A percentile compares a stretch with the other conserved stretches of the same genome.
Conservation (phyloP, 1,284 basidiomycete species). For the Thecaphora frezii region DNA sequence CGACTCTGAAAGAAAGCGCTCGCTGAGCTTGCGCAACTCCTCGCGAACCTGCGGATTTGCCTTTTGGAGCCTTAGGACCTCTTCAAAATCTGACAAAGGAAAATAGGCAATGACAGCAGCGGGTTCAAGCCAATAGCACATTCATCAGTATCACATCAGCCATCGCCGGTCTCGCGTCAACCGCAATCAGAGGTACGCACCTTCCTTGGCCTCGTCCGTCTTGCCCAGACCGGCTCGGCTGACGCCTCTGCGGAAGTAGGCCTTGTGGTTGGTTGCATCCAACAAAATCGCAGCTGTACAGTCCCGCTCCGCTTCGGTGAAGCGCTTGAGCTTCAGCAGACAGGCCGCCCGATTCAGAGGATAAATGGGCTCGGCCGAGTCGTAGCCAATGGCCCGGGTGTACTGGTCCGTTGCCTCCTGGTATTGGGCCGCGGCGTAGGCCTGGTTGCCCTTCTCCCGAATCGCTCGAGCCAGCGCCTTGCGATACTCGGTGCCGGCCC, state of each 20-base stretch:
- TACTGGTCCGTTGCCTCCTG: constrained; percentile 18
- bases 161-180: constrained; percentile 1
- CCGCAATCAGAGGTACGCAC: background rate
- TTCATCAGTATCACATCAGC: too few species aligned
- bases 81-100: constrained; percentile 10
- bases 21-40: constrained; percentile 12
- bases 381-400: constrained; percentile 27
- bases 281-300: constrained; percentile 18
- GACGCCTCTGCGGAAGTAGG: constrained; percentile 23
- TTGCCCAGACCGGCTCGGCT: constrained; percentile 11
- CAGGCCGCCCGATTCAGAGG: constrained; percentile 32
- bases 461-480: constrained; percentile 11
- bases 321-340: constrained; percentile 17
- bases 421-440: constrained; percentile 4
- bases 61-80: constrained; percentile 11
- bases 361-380: constrained; percentile 20
- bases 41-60: constrained; percentile 6
- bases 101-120: too few species aligned
- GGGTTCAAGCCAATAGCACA: too few species aligned
- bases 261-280: constrained; percentile 21
- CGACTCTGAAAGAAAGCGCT: constrained; percentile 2
- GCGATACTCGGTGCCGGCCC: constrained; percentile 8
- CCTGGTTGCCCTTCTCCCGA: constrained; percentile 18
- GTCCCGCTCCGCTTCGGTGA: constrained; percentile 20
- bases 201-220: constrained; percentile 9